phyloP scores from a whole-genome alignment of 805 yeast species.

The Candida lessepsii region DNA sequence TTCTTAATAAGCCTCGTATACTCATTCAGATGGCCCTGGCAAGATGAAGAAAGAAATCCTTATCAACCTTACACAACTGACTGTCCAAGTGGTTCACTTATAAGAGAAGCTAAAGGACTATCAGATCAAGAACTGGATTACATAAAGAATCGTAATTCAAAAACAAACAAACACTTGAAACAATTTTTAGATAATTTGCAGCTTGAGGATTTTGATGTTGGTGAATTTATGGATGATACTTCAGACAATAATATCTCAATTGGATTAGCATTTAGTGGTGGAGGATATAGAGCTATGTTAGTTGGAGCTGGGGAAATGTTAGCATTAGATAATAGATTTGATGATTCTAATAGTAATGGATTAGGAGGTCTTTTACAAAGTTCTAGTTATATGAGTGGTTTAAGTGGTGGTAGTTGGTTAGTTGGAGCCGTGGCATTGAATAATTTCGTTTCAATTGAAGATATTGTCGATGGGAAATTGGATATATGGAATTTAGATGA shows the following conservation, averaged over 20 bases:
- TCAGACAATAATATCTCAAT: constrained; percentile 26
- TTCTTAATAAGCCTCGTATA: background rate
- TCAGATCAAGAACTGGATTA: constrained; percentile 27
- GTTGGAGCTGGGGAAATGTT: constrained; percentile 42
- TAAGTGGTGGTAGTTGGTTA: constrained; percentile 45
- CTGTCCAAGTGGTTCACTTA: constrained; percentile 28
- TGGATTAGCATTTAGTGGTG: constrained; percentile 26
- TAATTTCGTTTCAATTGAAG: constrained; percentile 34
- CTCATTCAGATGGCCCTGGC: constrained; percentile 15
- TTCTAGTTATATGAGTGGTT: constrained; percentile 36
- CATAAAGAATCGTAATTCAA: constrained; percentile 22
- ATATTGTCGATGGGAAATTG: constrained; percentile 23
- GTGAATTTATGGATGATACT: constrained; percentile 23
- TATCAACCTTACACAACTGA: constrained; percentile 30
- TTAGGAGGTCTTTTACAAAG: constrained; percentile 43
- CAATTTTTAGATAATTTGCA: constrained; percentile 30
- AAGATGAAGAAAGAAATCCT: constrained; percentile 17
- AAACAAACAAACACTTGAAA: constrained; percentile 29
- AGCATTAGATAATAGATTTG: constrained; percentile 38
- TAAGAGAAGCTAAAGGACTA: constrained; percentile 28
- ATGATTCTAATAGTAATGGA: constrained; percentile 25
- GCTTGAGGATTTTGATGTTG: constrained; percentile 33
- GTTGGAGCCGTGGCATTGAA: constrained; percentile 37
- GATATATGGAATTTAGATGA: constrained; percentile 67
- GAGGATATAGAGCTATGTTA: constrained; percentile 42